phyloP scores from a whole-genome alignment of 164 flowering plant genomes.

The Pachysandra terminalis region DNA sequence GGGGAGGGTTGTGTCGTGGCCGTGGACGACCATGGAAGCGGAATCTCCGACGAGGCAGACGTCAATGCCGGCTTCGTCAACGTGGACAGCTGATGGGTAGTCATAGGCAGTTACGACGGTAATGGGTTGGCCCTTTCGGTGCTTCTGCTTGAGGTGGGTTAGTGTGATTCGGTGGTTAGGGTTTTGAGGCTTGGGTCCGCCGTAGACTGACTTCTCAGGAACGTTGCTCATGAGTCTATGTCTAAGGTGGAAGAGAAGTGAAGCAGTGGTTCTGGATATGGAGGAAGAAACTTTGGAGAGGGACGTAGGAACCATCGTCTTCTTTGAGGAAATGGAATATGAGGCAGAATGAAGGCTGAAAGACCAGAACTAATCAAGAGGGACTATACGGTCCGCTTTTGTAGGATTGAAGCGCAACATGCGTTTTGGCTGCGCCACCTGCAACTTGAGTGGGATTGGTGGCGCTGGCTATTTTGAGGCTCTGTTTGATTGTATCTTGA shows the following conservation, averaged over 20 bases:
- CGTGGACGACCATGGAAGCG: slow-evolving; percentile 96
- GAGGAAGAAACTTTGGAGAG: slow-evolving; percentile 1
- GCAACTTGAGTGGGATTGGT: neutral
- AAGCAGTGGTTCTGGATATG: neutral
- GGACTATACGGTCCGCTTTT: no score
- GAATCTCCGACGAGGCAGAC: slow-evolving; percentile 91
- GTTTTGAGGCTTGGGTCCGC: slow-evolving; percentile 76
- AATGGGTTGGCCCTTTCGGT: slow-evolving; percentile 59
- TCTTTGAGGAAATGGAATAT: neutral
- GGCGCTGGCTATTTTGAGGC: no score
- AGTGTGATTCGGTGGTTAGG: slow-evolving; percentile 65
- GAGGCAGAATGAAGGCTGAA: no score
- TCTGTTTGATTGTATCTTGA: no score
- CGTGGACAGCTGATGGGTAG: slow-evolving; percentile 89
- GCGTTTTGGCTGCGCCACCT: neutral
- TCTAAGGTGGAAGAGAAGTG: slow-evolving; percentile 12
- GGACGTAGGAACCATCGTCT: neutral
- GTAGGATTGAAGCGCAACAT: neutral
- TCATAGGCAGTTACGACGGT: slow-evolving; percentile 93
- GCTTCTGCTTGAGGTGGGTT: slow-evolving; percentile 52
- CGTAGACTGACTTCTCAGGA: slow-evolving; percentile 83
- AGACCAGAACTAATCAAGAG: no score
- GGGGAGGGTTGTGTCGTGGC: slow-evolving; percentile 91
- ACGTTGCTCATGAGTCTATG: slow-evolving; percentile 63
- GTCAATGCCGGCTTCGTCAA: slow-evolving; percentile 84